Conservation (phyloP, 2,329 filamentous ascomycete species). For the Pleochaeta shiraiana region DNA sequence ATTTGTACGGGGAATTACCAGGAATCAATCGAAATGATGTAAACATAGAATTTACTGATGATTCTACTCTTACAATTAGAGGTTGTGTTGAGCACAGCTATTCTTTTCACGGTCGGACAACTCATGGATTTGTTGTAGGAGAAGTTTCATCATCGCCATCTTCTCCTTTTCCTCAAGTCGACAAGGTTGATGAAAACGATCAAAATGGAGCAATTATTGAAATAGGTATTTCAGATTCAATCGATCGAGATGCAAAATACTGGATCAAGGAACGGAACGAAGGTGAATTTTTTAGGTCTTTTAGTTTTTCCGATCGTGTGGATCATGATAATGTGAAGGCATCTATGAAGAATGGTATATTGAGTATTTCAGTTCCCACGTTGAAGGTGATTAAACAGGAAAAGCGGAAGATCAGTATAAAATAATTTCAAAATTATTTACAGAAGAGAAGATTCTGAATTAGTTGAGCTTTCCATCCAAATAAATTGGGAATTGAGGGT, state of each 20-base stretch:
- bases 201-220: no score
- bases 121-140: no score
- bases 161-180: no score
- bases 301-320: constrained; percentile 42
- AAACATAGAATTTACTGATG: constrained; percentile 57
- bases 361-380: constrained; percentile 44
- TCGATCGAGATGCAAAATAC: no score
- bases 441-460: no score
- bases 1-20: constrained; percentile 62
- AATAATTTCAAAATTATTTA: no score
- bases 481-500: no score
- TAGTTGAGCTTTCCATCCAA: no score
- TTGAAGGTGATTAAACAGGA: constrained; percentile 40
- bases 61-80: constrained; percentile 47
- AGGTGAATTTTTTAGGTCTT: constrained; percentile 20
- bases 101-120: no score
- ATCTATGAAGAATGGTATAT: constrained; percentile 40
- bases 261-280: constrained; percentile 47
- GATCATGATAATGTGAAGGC: constrained; percentile 40
- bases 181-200: no score
- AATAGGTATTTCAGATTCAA: no score
- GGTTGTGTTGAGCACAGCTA: constrained; percentile 40
- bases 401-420: constrained; percentile 32
- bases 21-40: constrained; percentile 55
- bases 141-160: no score